These are phyloP conservation scores for Casaregolazyma lundiana DNA, from an alignment of 1,139 yeast species.

Conservation along the genomic window DNA sequence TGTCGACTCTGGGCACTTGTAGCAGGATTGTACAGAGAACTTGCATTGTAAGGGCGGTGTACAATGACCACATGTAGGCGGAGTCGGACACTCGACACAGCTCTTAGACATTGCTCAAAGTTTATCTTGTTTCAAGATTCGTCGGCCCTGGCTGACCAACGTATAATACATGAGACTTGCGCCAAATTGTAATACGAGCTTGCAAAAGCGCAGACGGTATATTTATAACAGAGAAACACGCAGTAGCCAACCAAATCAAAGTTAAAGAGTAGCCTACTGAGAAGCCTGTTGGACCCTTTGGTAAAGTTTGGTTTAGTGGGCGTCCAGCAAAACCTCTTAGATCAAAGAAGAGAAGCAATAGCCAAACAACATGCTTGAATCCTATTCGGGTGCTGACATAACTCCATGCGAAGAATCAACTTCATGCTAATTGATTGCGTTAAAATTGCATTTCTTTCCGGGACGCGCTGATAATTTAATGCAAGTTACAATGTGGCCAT, in stretches of 20 bases:
- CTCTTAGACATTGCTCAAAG: neutral
- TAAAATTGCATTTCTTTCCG: neutral
- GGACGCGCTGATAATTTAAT: neutral
- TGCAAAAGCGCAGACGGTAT: neutral
- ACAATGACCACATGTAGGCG: slow-evolving; percentile 16
- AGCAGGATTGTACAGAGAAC: slow-evolving; percentile 16
- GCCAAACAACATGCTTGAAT: neutral
- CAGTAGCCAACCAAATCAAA: neutral
- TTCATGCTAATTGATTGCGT: neutral
- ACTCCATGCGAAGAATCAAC: neutral
- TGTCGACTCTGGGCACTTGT: slow-evolving; percentile 13
- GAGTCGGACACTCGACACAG: slow-evolving; percentile 10
- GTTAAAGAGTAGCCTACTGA: neutral
- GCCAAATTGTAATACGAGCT: neutral
- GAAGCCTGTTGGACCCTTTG: neutral
- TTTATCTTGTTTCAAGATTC: neutral
- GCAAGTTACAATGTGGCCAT: neutral
- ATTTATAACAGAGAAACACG: neutral
- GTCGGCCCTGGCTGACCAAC: neutral
- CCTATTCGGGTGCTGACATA: neutral
- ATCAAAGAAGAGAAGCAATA: neutral
- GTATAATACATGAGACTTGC: neutral
- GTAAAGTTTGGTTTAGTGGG: slow-evolving; percentile 1
- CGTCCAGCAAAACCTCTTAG: neutral
- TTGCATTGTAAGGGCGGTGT: slow-evolving; percentile 14